Percentiles rank a stretch among this genome's conserved stretches.
Evolutionary conservation across 2,329 filamentous ascomycete genomes (phyloP).

Genomic region (Pseudopithomyces maydicus): DNA sequence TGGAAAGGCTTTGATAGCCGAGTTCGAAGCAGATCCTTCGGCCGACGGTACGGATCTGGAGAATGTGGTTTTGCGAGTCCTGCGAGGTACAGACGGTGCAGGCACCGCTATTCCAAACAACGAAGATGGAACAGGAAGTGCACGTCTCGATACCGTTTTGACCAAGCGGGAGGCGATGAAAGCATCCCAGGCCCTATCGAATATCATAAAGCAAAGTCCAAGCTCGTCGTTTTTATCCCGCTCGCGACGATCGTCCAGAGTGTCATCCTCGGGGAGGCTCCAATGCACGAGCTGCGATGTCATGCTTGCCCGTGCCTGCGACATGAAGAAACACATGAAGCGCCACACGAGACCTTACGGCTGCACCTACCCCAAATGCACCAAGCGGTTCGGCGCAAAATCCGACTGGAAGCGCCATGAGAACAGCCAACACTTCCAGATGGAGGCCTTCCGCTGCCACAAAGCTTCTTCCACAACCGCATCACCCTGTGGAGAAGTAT

Average conservation of each 20-base stretch:
- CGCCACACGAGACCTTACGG: constrained; percentile 81
- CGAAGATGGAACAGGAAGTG: background rate
- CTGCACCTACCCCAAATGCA: constrained; percentile 74
- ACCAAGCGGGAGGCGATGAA: constrained; percentile 27
- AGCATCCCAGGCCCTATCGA: constrained; percentile 29
- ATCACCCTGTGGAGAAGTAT: constrained; percentile 61
- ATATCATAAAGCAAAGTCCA: constrained; percentile 29
- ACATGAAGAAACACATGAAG: constrained; percentile 74
- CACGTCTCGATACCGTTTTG: constrained; percentile 13
- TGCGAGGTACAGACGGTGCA: constrained; percentile 13
- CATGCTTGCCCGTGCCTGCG: constrained; percentile 43
- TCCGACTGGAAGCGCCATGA: constrained; percentile 96
- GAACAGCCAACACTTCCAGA: constrained; percentile 74
- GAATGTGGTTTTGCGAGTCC: constrained; percentile 25
- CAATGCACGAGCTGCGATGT: constrained; percentile 28
- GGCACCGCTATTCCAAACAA: background rate
- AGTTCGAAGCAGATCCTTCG: constrained; percentile 21
- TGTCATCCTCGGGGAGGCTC: constrained; percentile 14
- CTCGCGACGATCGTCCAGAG: constrained; percentile 19
- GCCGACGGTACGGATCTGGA: constrained; percentile 28
- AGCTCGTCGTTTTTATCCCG: constrained; percentile 11
- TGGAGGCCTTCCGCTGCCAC: constrained; percentile 74
- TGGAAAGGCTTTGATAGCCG: constrained; percentile 22
- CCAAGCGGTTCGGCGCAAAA: constrained; percentile 83
- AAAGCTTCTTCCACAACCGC: constrained; percentile 4